phyloP scores from a whole-genome alignment of 768 basidiomycete genomes.

The Mycena indigotica region DNA sequence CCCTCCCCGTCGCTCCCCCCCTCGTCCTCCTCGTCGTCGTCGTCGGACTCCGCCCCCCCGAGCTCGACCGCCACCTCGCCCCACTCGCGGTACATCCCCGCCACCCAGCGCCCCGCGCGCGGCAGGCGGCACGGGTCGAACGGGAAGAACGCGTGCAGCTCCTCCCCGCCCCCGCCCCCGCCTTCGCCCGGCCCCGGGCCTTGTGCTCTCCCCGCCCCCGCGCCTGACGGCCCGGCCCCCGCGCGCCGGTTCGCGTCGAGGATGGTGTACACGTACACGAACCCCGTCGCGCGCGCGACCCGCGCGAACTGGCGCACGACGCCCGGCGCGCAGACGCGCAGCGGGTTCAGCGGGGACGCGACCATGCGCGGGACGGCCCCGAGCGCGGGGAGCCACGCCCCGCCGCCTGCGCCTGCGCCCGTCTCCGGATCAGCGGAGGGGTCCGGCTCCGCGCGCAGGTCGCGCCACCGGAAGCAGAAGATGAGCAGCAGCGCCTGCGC shows the following conservation, averaged over 20 bases:
- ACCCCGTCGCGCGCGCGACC: conserved; percentile 85
- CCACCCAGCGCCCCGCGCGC: conserved; percentile 73
- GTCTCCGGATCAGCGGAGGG: conserved; percentile 57
- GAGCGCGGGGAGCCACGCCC: conserved; percentile 86
- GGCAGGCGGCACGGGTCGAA: conserved; percentile 97
- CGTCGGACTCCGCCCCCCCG: conserved; percentile 35
- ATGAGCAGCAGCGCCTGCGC: conserved; percentile 91
- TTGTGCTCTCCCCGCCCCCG: too few relatives aligned
- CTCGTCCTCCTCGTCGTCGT: conserved; percentile 4
- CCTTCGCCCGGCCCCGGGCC: conserved; percentile 32
- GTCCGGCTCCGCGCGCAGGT: conserved; percentile 71
- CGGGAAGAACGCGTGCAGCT: conserved; percentile 94
- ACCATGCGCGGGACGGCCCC: conserved; percentile 79
- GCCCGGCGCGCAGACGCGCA: conserved; percentile 89
- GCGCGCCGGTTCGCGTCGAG: conserved; percentile 84
- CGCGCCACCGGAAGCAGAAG: conserved; percentile 97
- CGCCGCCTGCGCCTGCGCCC: conserved; percentile 47
- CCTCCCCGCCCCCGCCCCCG: conserved; percentile 50
- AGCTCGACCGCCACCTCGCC: conserved; percentile 75
- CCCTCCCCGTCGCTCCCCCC: background rate
- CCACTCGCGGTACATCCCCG: conserved; percentile 90
- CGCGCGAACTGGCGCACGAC: conserved; percentile 95
- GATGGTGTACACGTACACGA: conserved; percentile 93
- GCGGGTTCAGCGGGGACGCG: conserved; percentile 81
- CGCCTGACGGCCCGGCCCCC: conserved; percentile 38